Evolutionary conservation across 2,329 filamentous ascomycete species (phyloP).

Genomic region (Penicillium sp.): DNA sequence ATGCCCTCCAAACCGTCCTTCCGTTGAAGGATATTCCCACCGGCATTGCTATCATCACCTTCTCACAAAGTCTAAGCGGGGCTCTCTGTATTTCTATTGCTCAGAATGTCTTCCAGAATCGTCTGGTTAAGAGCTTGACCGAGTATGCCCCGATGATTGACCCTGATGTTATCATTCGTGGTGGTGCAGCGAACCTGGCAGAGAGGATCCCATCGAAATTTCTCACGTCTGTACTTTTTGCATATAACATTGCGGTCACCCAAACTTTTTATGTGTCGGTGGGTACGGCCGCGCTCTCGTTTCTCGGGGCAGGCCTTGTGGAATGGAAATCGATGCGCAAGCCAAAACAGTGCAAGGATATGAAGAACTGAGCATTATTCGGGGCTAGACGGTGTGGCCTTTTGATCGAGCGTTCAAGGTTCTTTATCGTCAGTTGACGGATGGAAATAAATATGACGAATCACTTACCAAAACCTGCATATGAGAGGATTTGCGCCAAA

Average conservation of each 20-base stretch:
- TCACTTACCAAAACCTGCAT: background rate
- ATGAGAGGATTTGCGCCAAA: background rate
- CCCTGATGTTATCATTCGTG: conserved; percentile 30
- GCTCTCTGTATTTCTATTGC: conserved; percentile 41
- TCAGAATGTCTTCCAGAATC: conserved; percentile 43
- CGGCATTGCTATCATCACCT: conserved; percentile 40
- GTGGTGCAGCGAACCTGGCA: conserved; percentile 42
- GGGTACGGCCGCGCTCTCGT: conserved; percentile 34
- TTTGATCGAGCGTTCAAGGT: background rate
- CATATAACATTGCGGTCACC: conserved; percentile 43
- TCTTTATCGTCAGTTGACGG: background rate
- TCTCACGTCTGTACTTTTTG: conserved; percentile 35
- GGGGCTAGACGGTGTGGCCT: background rate
- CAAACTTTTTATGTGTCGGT: conserved; percentile 43
- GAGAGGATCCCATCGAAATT: conserved; percentile 28
- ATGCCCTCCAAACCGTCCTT: conserved; percentile 40
- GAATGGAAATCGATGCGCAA: conserved; percentile 45
- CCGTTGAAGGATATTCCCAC: conserved; percentile 36
- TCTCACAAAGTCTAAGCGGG: conserved; percentile 42
- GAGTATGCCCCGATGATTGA: conserved; percentile 29
- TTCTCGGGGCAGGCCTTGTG: conserved; percentile 37
- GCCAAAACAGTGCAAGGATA: conserved; percentile 6
- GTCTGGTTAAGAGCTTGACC: conserved; percentile 31
- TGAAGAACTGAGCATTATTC: conserved; percentile 2
- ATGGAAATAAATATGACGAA: background rate